phyloP scores from a whole-genome alignment of 345 rosid species.

The Linum tenue region DNA sequence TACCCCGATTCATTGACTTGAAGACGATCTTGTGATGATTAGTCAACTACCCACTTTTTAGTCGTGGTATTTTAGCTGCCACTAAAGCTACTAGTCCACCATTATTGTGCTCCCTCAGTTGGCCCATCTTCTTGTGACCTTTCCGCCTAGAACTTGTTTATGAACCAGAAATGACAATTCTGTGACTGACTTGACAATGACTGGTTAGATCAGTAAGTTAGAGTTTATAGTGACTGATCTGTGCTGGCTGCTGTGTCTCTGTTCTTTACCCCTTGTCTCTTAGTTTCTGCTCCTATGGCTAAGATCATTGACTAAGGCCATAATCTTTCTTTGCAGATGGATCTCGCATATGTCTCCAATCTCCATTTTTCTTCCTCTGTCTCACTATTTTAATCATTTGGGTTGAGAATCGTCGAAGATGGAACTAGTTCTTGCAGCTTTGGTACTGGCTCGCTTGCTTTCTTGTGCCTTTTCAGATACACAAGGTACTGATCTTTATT shows the following conservation, averaged over 20 bases:
- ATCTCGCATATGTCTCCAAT: slow-evolving; percentile 1
- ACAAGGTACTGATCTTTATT: slow-evolving; percentile 49
- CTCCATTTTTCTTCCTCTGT: not conserved
- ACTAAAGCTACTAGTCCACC: too few species aligned
- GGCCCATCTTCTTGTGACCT: too few species aligned
- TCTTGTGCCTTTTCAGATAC: slow-evolving; percentile 46
- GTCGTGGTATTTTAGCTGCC: not conserved
- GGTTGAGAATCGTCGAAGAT: slow-evolving; percentile 38
- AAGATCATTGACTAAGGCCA: not conserved
- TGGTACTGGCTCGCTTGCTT: slow-evolving; percentile 40
- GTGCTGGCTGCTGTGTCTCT: not conserved
- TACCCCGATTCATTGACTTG: not conserved
- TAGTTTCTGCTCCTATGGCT: not conserved
- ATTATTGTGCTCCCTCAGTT: too few species aligned
- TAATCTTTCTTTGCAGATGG: slow-evolving; percentile 10
- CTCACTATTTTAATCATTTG: slow-evolving; percentile 12
- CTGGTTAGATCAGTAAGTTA: not conserved
- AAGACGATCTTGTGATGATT: not conserved
- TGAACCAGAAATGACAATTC: not conserved
- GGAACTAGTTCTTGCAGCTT: slow-evolving; percentile 35
- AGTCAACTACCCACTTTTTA: not conserved
- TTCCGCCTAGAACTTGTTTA: not conserved
- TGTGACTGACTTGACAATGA: not conserved
- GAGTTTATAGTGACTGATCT: too few species aligned
- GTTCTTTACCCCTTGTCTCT: not conserved